phyloP scores from a whole-genome alignment of 495 filamentous ascomycete genomes.

The Penicillium macrosclerotiorum region DNA sequence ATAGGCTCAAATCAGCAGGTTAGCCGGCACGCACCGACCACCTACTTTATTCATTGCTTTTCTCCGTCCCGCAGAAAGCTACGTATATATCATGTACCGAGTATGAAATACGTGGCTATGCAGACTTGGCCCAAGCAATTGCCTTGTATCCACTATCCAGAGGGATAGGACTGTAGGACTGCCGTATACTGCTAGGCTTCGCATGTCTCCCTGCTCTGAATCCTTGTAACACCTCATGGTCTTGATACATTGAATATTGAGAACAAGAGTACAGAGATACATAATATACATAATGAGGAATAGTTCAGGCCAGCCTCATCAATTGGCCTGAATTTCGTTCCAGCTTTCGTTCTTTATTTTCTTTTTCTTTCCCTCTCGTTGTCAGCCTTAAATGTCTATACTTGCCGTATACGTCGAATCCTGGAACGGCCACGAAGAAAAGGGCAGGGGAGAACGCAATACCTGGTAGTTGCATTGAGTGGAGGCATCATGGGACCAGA shows the following conservation, averaged over 20 bases:
- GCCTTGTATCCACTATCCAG: too few species aligned
- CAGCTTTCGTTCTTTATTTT: not conserved
- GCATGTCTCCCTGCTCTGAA: too few species aligned
- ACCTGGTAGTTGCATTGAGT: not conserved
- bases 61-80: not conserved
- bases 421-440: not conserved
- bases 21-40: constrained; percentile 4
- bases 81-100: not conserved
- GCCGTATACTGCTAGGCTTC: too few species aligned
- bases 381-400: not conserved
- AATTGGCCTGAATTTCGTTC: not conserved
- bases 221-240: too few species aligned
- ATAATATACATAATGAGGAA: too few species aligned
- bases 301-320: too few species aligned
- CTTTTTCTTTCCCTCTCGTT: not conserved
- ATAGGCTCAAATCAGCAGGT: constrained; percentile 3
- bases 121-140: too few species aligned
- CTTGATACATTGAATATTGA: too few species aligned
- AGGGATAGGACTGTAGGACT: too few species aligned
- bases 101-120: not conserved
- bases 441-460: constrained; percentile 3
- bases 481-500: constrained; percentile 25
- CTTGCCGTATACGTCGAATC: not conserved
- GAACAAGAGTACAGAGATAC: too few species aligned
- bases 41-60: constrained; percentile 6